phyloP scores from a whole-genome alignment of 2,329 filamentous ascomycete species.

The Graphilbum ipis-grandicollis region DNA sequence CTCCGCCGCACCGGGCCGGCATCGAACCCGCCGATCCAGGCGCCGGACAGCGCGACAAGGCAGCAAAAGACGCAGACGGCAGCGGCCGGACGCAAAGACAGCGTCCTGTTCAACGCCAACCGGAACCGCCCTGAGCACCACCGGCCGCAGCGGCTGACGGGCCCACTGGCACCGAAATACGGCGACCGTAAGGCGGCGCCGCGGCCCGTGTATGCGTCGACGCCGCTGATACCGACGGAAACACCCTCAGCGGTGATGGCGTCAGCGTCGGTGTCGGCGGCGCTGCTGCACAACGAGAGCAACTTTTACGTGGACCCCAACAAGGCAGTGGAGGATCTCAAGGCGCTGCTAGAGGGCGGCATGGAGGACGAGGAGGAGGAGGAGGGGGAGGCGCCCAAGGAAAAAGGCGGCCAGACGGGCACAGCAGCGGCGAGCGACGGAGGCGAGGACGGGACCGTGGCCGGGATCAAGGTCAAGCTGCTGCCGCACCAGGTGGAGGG shows the following conservation, averaged over 20 bases:
- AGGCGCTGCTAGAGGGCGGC: constrained; percentile 65
- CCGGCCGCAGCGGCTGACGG: constrained; percentile 27
- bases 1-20: too few relatives aligned
- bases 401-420: constrained; percentile 3
- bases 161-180: constrained; percentile 28
- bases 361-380: constrained; percentile 57
- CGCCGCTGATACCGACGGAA: constrained; percentile 12
- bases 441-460: constrained; percentile 36
- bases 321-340: constrained; percentile 60
- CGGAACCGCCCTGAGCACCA: constrained; percentile 38
- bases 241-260: too few relatives aligned
- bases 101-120: constrained; percentile 33
- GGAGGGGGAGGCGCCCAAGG: constrained; percentile 19
- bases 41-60: too few relatives aligned
- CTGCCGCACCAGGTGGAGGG: constrained; percentile 90
- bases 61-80: constrained; percentile 8
- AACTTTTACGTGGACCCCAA: constrained; percentile 47
- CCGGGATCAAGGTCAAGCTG: constrained; percentile 73
- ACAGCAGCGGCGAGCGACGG: constrained; percentile 11
- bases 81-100: constrained; percentile 35
- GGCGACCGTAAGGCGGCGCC: constrained; percentile 29
- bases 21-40: too few relatives aligned
- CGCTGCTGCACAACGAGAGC: constrained; percentile 5
- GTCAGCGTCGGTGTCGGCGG: too few relatives aligned
- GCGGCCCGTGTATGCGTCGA: constrained; percentile 30